phyloP scores from a whole-genome alignment of 1,284 basidiomycete species.

The Tylopilus orsonianus region DNA sequence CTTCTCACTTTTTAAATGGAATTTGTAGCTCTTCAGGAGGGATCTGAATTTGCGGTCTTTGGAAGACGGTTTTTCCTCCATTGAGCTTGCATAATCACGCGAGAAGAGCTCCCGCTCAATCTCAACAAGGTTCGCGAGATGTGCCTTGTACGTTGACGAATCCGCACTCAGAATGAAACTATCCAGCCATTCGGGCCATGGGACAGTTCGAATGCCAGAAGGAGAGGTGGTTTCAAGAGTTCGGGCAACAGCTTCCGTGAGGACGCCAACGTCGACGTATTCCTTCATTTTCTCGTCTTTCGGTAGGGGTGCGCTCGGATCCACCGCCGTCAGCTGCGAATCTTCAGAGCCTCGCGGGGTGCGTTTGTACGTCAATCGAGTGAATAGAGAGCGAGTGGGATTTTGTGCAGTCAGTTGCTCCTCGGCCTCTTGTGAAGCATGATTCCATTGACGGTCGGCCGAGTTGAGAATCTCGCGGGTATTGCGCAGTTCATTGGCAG shows the following conservation, averaged over 20 bases:
- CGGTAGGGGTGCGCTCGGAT: conserved; percentile 16
- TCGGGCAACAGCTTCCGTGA: conserved; percentile 21
- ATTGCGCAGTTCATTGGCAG: conserved; percentile 46
- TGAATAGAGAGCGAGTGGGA: conserved; percentile 32
- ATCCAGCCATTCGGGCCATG: conserved; percentile 42
- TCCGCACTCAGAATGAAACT: conserved; percentile 35
- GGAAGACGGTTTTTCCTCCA: conserved; percentile 34
- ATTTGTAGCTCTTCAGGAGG: conserved; percentile 41
- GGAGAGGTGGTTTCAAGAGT: conserved; percentile 24
- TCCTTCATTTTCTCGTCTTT: conserved; percentile 20
- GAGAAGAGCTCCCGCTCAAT: conserved; percentile 39
- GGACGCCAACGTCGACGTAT: conserved; percentile 26
- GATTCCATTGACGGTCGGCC: conserved; percentile 39
- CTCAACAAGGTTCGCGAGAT: conserved; percentile 38
- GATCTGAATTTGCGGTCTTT: conserved; percentile 37
- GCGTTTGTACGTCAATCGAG: conserved; percentile 31
- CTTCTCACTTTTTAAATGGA: conserved; percentile 36
- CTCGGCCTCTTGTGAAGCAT: conserved; percentile 44
- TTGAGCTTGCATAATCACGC: conserved; percentile 22
- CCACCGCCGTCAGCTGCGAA: conserved; percentile 51
- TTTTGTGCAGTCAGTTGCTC: conserved; percentile 33
- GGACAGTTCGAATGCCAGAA: conserved; percentile 30
- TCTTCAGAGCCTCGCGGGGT: conserved; percentile 52
- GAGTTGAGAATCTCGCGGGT: conserved; percentile 44
- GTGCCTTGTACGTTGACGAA: conserved; percentile 37